Evolutionary conservation across 2,329 filamentous ascomycete genomes (phyloP).

Genomic region (Ophiostoma fasciatum): DNA sequence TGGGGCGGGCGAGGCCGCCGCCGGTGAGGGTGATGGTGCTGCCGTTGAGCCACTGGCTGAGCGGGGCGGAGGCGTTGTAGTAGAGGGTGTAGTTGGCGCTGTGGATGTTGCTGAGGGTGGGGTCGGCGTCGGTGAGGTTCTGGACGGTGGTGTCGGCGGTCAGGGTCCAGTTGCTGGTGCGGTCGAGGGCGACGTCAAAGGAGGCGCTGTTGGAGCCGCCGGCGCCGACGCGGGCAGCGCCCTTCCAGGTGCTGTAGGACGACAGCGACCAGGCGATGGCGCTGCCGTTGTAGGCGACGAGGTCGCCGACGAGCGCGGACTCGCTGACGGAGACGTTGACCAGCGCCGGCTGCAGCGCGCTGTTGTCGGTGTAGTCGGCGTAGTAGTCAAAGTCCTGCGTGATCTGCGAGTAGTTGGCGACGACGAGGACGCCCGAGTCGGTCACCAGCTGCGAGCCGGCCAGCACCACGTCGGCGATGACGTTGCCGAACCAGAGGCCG

Average conservation of each 20-base stretch:
- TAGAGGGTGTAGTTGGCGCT: constrained; percentile 2
- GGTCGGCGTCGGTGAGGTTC: constrained; percentile 2
- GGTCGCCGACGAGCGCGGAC: constrained; percentile 2
- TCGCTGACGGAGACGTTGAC: neutral
- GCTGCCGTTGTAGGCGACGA: constrained; percentile 7
- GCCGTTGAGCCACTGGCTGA: neutral
- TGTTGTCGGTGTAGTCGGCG: constrained; percentile 5
- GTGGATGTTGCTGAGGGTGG: constrained; percentile 1
- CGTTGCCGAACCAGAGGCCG: constrained; percentile 8
- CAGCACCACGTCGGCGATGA: constrained; percentile 2
- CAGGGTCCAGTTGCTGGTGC: constrained; percentile 1
- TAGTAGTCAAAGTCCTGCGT: constrained; percentile 9
- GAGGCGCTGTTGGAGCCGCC: neutral
- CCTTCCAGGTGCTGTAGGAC: constrained; percentile 2
- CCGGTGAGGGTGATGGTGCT: neutral
- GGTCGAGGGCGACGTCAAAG: constrained; percentile 3
- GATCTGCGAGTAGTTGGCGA: constrained; percentile 8
- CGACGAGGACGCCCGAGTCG: constrained; percentile 1
- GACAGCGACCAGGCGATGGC: constrained; percentile 1
- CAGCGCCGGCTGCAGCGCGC: constrained; percentile 1
- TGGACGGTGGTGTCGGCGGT: neutral
- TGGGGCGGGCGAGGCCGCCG: constrained; percentile 1
- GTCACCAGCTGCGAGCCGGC: neutral
- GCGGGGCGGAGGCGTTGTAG: constrained; percentile 2
- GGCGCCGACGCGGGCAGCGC: neutral